A percentile compares a stretch with the other conserved stretches of the same genome.
phyloP scores from a whole-genome alignment of 2,329 filamentous ascomycete genomes.

The Pseudocercospora ulei region DNA sequence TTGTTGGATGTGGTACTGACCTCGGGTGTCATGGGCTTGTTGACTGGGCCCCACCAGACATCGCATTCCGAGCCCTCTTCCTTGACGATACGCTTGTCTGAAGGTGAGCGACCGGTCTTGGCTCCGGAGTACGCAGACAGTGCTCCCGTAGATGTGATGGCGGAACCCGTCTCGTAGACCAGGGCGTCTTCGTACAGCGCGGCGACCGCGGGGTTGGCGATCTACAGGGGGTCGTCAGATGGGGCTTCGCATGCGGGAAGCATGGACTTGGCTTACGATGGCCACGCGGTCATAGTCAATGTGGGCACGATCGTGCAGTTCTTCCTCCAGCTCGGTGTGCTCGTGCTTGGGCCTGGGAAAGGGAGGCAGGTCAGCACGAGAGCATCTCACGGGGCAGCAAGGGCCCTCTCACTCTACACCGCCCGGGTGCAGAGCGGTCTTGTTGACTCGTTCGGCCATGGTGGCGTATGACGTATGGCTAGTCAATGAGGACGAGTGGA shows the following conservation, averaged over 20 bases:
- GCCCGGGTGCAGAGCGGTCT: constrained; percentile 79
- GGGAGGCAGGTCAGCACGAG: constrained; percentile 18
- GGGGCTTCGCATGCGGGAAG: background rate
- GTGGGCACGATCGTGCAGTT: constrained; percentile 93
- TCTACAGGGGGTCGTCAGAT: constrained; percentile 38
- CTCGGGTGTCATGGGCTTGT: constrained; percentile 96
- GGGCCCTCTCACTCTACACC: constrained; percentile 68
- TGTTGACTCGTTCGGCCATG: constrained; percentile 61
- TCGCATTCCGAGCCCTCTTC: constrained; percentile 81
- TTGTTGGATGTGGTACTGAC: constrained; percentile 50
- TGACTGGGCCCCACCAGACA: constrained; percentile 98
- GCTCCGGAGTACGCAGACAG: constrained; percentile 95
- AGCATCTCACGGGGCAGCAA: background rate
- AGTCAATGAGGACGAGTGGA: constrained; percentile 50
- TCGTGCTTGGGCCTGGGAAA: constrained; percentile 61
- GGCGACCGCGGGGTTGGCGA: constrained; percentile 87
- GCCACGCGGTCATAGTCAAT: constrained; percentile 98
- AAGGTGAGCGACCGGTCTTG: constrained; percentile 93
- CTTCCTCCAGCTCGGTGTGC: constrained; percentile 95
- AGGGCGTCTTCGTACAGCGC: constrained; percentile 98
- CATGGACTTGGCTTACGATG: constrained; percentile 56
- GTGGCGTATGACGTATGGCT: constrained; percentile 37
- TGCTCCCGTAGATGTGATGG: constrained; percentile 90
- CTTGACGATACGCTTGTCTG: constrained; percentile 95
- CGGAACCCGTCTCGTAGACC: constrained; percentile 92